These are phyloP conservation scores for Xylaria sp. DNA, from an alignment of 2,329 filamentous ascomycete genomes.

Conservation along the genomic window DNA sequence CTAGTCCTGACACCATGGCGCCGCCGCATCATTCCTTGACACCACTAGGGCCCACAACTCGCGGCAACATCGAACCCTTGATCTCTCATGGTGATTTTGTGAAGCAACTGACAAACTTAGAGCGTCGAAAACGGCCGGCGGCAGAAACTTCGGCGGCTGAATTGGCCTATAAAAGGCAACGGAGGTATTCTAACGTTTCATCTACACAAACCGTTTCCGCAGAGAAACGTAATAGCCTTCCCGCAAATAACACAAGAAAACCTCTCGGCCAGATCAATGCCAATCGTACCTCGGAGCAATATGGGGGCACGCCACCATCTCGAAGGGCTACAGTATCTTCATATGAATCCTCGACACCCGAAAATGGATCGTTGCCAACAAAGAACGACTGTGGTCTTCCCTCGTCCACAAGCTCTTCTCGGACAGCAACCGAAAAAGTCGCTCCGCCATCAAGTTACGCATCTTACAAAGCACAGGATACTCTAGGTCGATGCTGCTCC, in stretches of 20 bases:
- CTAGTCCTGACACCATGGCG: neutral
- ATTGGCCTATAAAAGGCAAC: conserved; percentile 13
- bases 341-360: neutral
- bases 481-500: conserved; percentile 32
- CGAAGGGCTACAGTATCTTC: neutral
- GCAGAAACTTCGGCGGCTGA: neutral
- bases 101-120: neutral
- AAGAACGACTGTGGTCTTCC: neutral
- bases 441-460: neutral
- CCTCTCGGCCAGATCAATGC: conserved; percentile 23
- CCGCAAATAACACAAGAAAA: conserved; percentile 2
- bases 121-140: conserved; percentile 7
- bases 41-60: conserved; percentile 13
- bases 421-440: neutral
- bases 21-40: neutral
- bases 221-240: neutral
- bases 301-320: neutral
- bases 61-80: neutral
- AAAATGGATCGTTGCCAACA: neutral
- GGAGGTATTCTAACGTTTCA: conserved; percentile 6
- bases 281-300: conserved; percentile 11
- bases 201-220: neutral
- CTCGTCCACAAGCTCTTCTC: neutral
- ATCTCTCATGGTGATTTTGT: neutral
- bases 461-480: neutral